Evolutionary conservation across 768 basidiomycete genomes (phyloP).

Genomic region (Cubamyces lactineus): DNA sequence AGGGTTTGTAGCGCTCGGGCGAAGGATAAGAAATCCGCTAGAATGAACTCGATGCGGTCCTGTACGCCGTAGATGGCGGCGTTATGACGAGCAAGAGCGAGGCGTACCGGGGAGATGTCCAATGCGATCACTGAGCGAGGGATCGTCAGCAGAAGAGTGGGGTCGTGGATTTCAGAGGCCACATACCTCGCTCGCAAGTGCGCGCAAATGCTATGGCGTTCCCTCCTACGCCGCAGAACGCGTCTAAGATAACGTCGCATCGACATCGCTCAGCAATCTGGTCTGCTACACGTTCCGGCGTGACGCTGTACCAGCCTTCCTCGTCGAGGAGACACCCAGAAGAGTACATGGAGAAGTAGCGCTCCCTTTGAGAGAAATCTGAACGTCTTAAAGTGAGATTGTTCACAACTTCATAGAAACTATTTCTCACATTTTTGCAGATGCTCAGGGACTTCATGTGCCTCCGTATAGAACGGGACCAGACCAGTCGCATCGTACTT

Average conservation of each 20-base stretch:
- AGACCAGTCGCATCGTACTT: constrained; percentile 73
- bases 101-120: constrained; percentile 81
- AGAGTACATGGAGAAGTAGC: constrained; percentile 80
- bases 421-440: constrained; percentile 77
- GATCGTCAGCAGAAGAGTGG: neutral
- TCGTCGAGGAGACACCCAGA: constrained; percentile 87
- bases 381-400: neutral
- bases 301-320: constrained; percentile 98
- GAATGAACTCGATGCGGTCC: constrained; percentile 92
- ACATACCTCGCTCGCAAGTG: constrained; percentile 90
- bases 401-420: neutral
- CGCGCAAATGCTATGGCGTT: constrained; percentile 97
- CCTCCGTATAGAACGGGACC: constrained; percentile 68
- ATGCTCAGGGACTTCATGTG: constrained; percentile 72
- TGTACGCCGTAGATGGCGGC: constrained; percentile 93
- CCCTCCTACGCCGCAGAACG: constrained; percentile 97
- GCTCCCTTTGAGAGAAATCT: constrained; percentile 88
- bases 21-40: constrained; percentile 84
- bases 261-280: constrained; percentile 94
- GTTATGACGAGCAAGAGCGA: constrained; percentile 92
- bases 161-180: neutral
- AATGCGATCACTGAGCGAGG: constrained; percentile 83
- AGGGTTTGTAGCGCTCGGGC: constrained; percentile 51
- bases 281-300: constrained; percentile 88
- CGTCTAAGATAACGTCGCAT: constrained; percentile 83